Conservation (phyloP, 805 yeast genomes). For the Debaryomyces hansenii region DNA sequence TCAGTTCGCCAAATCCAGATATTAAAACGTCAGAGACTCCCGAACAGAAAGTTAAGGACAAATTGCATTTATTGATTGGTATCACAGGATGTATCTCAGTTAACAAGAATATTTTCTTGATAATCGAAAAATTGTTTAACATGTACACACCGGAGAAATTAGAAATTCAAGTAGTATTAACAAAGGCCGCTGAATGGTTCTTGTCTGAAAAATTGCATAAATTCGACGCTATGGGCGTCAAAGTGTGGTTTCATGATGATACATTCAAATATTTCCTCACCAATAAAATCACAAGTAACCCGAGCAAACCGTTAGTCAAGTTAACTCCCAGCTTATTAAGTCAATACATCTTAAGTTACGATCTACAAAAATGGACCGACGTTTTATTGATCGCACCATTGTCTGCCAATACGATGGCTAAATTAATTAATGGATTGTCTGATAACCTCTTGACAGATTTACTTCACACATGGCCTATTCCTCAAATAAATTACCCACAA, state of each 20-base stretch:
- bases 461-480: constrained; percentile 24
- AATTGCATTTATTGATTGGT: constrained; percentile 23
- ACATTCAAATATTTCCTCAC: constrained; percentile 13
- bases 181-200: constrained; percentile 23
- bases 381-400: constrained; percentile 24
- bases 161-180: constrained; percentile 24
- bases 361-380: constrained; percentile 27
- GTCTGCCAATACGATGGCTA: constrained; percentile 26
- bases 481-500: constrained; percentile 4
- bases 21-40: background rate
- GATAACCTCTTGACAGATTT: constrained; percentile 23
- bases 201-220: constrained; percentile 17
- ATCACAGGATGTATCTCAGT: constrained; percentile 25
- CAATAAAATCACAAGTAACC: constrained; percentile 8
- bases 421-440: constrained; percentile 22
- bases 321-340: constrained; percentile 10
- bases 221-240: constrained; percentile 21
- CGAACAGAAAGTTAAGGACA: constrained; percentile 1
- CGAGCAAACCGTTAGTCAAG: constrained; percentile 2
- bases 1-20: background rate
- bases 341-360: constrained; percentile 16
- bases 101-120: constrained; percentile 18
- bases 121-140: constrained; percentile 24
- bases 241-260: constrained; percentile 25
- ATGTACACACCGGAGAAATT: constrained; percentile 17